Base-by-base conservation (phyloP, 352 stramenopile genomes). In the Blastocystis sp. region DNA sequence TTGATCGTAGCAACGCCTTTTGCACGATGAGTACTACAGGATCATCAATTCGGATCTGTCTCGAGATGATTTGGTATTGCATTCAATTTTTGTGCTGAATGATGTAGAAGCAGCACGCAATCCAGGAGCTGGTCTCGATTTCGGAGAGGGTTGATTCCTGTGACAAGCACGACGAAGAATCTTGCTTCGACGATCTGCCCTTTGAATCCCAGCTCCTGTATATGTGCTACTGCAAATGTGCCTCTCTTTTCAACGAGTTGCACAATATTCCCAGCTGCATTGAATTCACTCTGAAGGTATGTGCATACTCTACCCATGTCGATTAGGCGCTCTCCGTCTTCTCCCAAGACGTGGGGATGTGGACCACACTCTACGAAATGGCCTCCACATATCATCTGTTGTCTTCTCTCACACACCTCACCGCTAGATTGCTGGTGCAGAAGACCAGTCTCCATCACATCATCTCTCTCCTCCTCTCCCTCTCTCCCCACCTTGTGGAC, bases 161-260 rank as follows among this genome's bases (percentile, higher is more conserved):
- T 2, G 11, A n/a, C 38, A 23, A 59, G 40, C 40, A 11, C 21
- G n/a, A 21, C 17, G 17, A n/a, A 40, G 71, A 81, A n/a, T 28
- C 52, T 14, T 19, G 34, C 17, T 81, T 81, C 59, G 71, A 81
- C 3, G 40, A 81, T 40, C 23, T 81, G n/a, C 52, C 71, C 7
- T 81, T 81, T 61, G 71, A 81, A 43, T 64, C n/a, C 38, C 71
- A 81, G 21, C 56, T 81, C 10, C 71, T n/a, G 14, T 81, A 56
- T 40, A 81, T 81, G 71, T 81, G 71, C 52, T 64, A n/a, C 45
- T 28, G 40, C 21, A 59, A 67, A 43, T 64, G 17, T 53, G 71
- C 71, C 23, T 48, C n/a, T 11, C 40, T 81, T 4, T 66, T 41
- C n/a, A n/a, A 14, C 21, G 62, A 48, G 4, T 17, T 81, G 10